A percentile compares a stretch with the other conserved stretches of the same genome.
Evolutionary conservation across 2,329 filamentous ascomycete genomes (phyloP).

Genomic region (Fusarium sp.): DNA sequence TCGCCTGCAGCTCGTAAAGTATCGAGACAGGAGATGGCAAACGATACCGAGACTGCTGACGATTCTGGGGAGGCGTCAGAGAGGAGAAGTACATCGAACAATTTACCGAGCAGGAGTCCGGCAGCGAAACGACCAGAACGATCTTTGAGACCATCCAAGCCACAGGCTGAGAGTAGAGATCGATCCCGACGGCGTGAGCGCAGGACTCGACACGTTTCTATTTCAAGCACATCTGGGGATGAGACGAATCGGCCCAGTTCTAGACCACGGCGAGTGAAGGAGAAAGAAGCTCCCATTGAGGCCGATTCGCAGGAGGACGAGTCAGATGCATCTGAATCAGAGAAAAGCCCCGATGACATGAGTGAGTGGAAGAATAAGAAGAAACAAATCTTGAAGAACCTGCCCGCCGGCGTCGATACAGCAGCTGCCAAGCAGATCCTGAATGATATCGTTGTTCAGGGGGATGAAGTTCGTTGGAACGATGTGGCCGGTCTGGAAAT

Average conservation of each 20-base stretch:
- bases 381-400: slow-evolving; percentile 77
- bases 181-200: slow-evolving; percentile 43
- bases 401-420: slow-evolving; percentile 87
- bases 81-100: slow-evolving; percentile 35
- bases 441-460: slow-evolving; percentile 94
- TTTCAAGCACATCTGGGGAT: slow-evolving; percentile 51
- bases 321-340: slow-evolving; percentile 61
- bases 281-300: slow-evolving; percentile 55
- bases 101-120: slow-evolving; percentile 33
- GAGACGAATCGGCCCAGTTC: slow-evolving; percentile 43
- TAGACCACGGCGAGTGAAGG: slow-evolving; percentile 49
- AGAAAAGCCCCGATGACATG: slow-evolving; percentile 59
- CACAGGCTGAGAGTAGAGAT: slow-evolving; percentile 36
- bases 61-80: slow-evolving; percentile 45
- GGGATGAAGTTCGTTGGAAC: slow-evolving; percentile 94
- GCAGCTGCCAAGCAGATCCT: slow-evolving; percentile 90
- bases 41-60: slow-evolving; percentile 38
- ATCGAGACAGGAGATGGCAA: slow-evolving; percentile 35
- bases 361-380: slow-evolving; percentile 74
- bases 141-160: slow-evolving; percentile 29
- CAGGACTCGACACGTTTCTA: slow-evolving; percentile 38
- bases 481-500: slow-evolving; percentile 93
- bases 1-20: slow-evolving; percentile 35
- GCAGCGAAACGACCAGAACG: slow-evolving; percentile 32
- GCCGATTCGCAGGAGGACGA: slow-evolving; percentile 65